Percentiles rank a stretch among this genome's conserved stretches.
Evolutionary conservation across 352 stramenopile species (phyloP).

Genomic region (Phytophthora constricta): DNA sequence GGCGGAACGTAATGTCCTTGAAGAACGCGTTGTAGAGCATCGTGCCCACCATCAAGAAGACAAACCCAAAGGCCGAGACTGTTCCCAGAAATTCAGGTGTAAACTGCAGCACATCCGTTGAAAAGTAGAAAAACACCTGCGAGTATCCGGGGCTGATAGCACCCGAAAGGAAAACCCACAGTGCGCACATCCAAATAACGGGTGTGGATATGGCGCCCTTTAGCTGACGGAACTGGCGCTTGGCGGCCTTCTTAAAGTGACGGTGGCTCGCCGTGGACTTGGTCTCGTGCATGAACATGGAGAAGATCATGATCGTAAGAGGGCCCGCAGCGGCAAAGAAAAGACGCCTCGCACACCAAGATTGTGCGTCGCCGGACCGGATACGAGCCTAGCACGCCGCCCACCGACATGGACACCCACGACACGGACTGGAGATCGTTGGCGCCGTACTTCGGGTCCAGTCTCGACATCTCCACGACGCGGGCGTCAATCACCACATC

Average conservation of each 20-base stretch:
- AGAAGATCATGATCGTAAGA: conserved; percentile 90
- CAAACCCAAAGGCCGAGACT: conserved; percentile 78
- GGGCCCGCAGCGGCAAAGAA: conserved; percentile 90
- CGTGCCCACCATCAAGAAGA: conserved; percentile 82
- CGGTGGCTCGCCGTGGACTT: conserved; percentile 51
- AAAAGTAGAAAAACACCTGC: conserved; percentile 96
- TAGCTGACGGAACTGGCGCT: conserved; percentile 63
- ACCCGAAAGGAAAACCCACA: conserved; percentile 96
- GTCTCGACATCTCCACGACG: conserved; percentile 94
- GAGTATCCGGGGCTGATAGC: conserved; percentile 94
- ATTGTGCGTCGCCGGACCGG: conserved; percentile 88
- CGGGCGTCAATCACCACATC: conserved; percentile 97
- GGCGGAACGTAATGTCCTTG: conserved; percentile 92
- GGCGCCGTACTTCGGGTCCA: conserved; percentile 86
- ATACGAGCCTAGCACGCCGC: conserved; percentile 93
- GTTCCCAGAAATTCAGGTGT: conserved; percentile 95
- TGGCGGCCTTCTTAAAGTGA: conserved; percentile 61
- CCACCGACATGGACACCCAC: conserved; percentile 93
- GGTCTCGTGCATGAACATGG: conserved; percentile 88
- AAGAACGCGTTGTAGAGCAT: conserved; percentile 88
- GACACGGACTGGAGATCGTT: conserved; percentile 95
- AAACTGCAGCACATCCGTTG: conserved; percentile 95
- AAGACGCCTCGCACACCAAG: conserved; percentile 94
- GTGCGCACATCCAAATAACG: conserved; percentile 95
- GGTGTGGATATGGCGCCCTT: conserved; percentile 85